These are phyloP conservation scores for Porcisia hertigi DNA, from an alignment of 208 protist genomes.

Conservation along the genomic window DNA sequence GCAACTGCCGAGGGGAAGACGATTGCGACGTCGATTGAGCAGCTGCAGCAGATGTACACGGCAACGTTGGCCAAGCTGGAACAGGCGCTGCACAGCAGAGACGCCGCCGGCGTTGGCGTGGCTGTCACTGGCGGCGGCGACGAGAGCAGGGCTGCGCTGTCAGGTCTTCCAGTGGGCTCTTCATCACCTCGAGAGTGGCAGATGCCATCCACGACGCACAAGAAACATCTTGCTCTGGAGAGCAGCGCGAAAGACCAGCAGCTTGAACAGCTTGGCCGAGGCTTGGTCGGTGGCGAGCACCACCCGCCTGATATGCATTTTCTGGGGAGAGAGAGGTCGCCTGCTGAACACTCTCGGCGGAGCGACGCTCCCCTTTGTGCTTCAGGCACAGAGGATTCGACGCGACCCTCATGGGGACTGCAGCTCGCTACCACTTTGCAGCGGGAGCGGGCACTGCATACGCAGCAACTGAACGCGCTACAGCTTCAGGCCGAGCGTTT, in stretches of 20 bases:
- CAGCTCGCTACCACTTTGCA: conserved; percentile 55
- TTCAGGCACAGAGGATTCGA: conserved; percentile 8
- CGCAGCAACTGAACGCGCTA: conserved; percentile 69
- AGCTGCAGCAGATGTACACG: conserved; percentile 37
- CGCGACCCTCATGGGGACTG: conserved; percentile 49
- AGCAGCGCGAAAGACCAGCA: background rate
- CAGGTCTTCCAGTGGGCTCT: conserved; percentile 1
- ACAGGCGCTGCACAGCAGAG: conserved; percentile 10
- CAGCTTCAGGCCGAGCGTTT: conserved; percentile 73
- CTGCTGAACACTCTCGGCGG: background rate
- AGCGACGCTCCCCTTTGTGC: background rate
- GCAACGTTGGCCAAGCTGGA: conserved; percentile 6
- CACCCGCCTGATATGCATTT: background rate
- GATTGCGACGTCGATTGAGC: conserved; percentile 58
- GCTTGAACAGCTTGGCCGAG: background rate
- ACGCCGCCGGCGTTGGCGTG: background rate
- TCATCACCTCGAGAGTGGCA: conserved; percentile 4
- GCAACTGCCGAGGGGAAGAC: conserved; percentile 69
- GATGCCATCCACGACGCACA: background rate
- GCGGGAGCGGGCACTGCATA: conserved; percentile 49
- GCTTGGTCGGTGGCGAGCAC: background rate
- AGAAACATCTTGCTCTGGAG: background rate
- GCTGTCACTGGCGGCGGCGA: background rate
- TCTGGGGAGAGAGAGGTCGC: background rate
- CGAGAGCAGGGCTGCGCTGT: background rate